phyloP scores from a whole-genome alignment of 306 rosid species.

The Mimosa pudica region DNA sequence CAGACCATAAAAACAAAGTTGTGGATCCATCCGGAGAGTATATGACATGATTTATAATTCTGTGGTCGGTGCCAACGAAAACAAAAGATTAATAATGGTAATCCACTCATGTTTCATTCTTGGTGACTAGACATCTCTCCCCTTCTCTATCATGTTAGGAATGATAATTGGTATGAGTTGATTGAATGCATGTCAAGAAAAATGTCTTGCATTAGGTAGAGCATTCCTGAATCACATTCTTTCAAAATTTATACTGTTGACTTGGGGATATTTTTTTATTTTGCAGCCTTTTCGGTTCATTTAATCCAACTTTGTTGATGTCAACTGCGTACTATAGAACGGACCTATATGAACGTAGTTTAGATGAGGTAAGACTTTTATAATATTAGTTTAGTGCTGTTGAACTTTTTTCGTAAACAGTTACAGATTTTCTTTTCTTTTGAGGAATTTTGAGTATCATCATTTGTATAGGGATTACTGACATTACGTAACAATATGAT shows the following conservation, averaged over 20 bases:
- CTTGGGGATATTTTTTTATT: constrained; percentile 28
- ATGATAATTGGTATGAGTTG: constrained; percentile 10
- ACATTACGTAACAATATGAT: neutral
- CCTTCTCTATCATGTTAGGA: constrained; percentile 8
- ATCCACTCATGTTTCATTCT: constrained; percentile 6
- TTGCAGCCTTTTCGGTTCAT: constrained; percentile 85
- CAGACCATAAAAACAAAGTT: neutral
- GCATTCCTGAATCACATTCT: constrained; percentile 15
- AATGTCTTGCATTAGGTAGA: constrained; percentile 25
- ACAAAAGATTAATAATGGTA: neutral
- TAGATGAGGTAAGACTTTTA: constrained; percentile 70
- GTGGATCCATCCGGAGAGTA: neutral
- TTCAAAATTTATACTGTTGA: constrained; percentile 31
- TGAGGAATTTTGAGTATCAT: neutral
- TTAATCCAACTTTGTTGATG: constrained; percentile 84
- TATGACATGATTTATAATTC: neutral
- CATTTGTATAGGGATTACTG: neutral
- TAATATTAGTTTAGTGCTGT: constrained; percentile 30
- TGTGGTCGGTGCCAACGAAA: constrained; percentile 1
- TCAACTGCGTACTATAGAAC: constrained; percentile 83
- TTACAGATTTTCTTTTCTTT: neutral
- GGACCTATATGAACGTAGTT: constrained; percentile 72
- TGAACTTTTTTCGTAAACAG: neutral
- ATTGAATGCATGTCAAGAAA: constrained; percentile 7
- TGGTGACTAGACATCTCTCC: constrained; percentile 7